phyloP scores from a whole-genome alignment of 2,329 filamentous ascomycete species.

The Venturia asperata region DNA sequence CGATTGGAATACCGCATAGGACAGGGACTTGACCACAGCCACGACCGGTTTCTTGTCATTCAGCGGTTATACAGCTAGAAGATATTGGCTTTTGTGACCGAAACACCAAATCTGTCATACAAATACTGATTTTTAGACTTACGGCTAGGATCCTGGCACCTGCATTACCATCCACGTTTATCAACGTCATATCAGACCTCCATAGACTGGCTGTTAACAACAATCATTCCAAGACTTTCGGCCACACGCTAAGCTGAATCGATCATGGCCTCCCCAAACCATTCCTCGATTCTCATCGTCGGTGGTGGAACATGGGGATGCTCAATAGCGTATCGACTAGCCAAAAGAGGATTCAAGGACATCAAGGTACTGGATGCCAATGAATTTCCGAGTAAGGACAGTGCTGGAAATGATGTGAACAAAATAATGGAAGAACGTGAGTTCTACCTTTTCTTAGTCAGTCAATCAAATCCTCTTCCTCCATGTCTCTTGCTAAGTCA shows the following conservation, averaged over 20 bases:
- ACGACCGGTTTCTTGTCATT: too few species aligned
- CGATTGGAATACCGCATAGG: too few species aligned
- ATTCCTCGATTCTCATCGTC: slow-evolving; percentile 35
- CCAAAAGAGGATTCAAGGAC: slow-evolving; percentile 43
- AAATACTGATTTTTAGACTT: neutral
- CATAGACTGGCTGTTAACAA: neutral
- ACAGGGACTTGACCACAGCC: too few species aligned
- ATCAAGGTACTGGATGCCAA: slow-evolving; percentile 45
- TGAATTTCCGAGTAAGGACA: slow-evolving; percentile 40
- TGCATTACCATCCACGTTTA: neutral
- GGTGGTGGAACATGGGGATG: slow-evolving; percentile 48
- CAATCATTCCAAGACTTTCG: neutral
- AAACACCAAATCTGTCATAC: neutral
- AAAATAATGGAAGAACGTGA: slow-evolving; percentile 42
- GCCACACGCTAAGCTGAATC: neutral
- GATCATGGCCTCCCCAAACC: neutral
- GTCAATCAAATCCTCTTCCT: neutral
- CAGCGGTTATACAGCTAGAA: neutral
- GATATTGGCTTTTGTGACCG: neutral
- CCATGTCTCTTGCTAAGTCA: slow-evolving; percentile 14
- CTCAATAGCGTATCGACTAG: slow-evolving; percentile 47
- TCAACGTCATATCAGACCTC: neutral
- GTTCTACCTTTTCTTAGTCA: neutral
- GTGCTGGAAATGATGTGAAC: slow-evolving; percentile 46
- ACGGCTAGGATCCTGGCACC: neutral